phyloP scores from a whole-genome alignment of 2,329 filamentous ascomycete species.

The Aureobasidium melanogenum region DNA sequence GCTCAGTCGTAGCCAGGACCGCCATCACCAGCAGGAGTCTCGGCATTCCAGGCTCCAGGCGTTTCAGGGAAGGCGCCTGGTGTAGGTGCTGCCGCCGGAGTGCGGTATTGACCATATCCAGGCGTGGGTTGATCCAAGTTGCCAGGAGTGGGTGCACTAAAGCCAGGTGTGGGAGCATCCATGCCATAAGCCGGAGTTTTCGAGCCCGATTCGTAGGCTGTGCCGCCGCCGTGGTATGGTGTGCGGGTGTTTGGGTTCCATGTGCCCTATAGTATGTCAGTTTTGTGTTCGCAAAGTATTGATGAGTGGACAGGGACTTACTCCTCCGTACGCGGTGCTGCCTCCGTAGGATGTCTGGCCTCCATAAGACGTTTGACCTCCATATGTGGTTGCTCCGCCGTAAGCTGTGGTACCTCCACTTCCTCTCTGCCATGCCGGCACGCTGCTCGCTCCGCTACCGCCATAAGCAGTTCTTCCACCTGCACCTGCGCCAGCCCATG shows the following conservation, averaged over 20 bases:
- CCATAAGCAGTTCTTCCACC: conserved; percentile 37
- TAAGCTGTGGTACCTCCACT: conserved; percentile 35
- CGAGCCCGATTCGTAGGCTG: conserved; percentile 49
- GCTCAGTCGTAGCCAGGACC: conserved; percentile 33
- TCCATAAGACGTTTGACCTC: conserved; percentile 58
- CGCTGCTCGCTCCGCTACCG: conserved; percentile 40
- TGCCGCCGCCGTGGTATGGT: conserved; percentile 60
- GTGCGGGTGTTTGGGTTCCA: conserved; percentile 31
- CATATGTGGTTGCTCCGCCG: conserved; percentile 58
- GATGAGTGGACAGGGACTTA: conserved; percentile 19
- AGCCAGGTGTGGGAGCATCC: conserved; percentile 51
- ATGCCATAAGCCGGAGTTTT: conserved; percentile 43
- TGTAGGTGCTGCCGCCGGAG: conserved; percentile 46
- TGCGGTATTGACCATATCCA: conserved; percentile 32
- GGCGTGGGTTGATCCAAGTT: conserved; percentile 26
- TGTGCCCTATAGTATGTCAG: conserved; percentile 21
- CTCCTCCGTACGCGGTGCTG: conserved; percentile 29
- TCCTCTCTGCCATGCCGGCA: conserved; percentile 30
- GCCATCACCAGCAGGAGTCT: conserved; percentile 43
- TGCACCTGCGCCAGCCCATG: conserved; percentile 35
- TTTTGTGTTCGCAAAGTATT: conserved; percentile 9
- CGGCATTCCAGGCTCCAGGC: conserved; percentile 43
- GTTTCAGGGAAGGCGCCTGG: conserved; percentile 49
- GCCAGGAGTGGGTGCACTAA: conserved; percentile 33
- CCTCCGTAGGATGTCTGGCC: conserved; percentile 43